Evolutionary conservation across 129 eudicot species (phyloP), one percentile per base, ranked within the genome.

Genomic region (Gnaphalium uliginosum): DNA sequence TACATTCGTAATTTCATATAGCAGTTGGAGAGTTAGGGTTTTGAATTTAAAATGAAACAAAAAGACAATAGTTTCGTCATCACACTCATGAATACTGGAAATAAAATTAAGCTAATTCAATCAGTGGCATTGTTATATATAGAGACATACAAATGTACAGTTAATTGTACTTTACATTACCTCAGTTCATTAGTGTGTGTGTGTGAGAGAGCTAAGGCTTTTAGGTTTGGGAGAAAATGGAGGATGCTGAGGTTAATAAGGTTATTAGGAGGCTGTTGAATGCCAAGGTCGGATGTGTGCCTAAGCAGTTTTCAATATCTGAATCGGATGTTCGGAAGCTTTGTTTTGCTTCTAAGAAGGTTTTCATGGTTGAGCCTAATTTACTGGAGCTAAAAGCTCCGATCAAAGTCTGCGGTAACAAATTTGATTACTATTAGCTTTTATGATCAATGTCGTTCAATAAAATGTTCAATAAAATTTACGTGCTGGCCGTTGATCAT

Each of bases 371-470:
- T 63, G 87, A 87, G 54, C 92, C 92, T 62, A 84, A 77, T 59
- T 80, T 87, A 73, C 92, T 87, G 2, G 92, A 87, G 82, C 85
- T 87, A 25, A 88, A 87, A 71, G 89, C 92, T 77, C 92, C 89
- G 8, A 87, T 85, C 26, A 87, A 87, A 72, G 85, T 87, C 43
- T 87, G 89, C 29, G 92, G 92, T 87, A 84, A 66, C 21, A 14
- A 11, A 63, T 24, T 10, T 15, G 41, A 69, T 61, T 7, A 39
- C n/a, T 25, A 13, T 13, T 14, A 33, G 53, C 30, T 57, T 56
- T 56, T 32, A 5, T 53, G 65, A 30, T 33, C 37, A 72, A 57
- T 72, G 51, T 23, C 17, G 10, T 58, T 15, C 9, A 69, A 41
- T 3, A 25, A 23, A 43, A 24, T 14, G 10, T 58, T 15, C 9